A percentile compares a stretch with the other conserved stretches of the same genome.
These are phyloP conservation scores for Pythium pyrilobum DNA, from an alignment of 352 stramenopile species.

Conservation along the genomic window DNA sequence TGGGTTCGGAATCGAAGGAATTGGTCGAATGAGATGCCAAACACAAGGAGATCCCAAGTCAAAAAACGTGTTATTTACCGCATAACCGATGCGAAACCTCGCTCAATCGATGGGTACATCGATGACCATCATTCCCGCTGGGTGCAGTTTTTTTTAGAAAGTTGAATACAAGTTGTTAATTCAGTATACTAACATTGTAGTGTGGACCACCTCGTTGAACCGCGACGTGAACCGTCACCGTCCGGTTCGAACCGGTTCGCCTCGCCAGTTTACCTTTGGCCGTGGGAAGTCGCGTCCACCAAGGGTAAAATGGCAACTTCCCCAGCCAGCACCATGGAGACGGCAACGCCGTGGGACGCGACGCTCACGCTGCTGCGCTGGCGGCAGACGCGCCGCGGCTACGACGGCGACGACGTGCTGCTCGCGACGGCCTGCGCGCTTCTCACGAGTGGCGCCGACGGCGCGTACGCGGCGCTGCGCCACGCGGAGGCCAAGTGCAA, in stretches of 20 bases:
- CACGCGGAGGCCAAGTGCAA: constrained; percentile 44
- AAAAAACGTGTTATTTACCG: too few relatives aligned
- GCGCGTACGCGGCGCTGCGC: constrained; percentile 16
- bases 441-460: constrained; percentile 8
- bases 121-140: neutral
- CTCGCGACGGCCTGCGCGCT: constrained; percentile 31
- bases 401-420: constrained; percentile 42
- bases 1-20: too few relatives aligned
- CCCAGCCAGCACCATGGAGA: neutral
- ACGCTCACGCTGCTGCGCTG: constrained; percentile 62
- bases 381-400: constrained; percentile 48
- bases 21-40: neutral
- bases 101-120: neutral
- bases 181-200: too few relatives aligned
- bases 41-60: neutral
- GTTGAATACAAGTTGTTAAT: too few relatives aligned
- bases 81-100: too few relatives aligned
- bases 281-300: too few relatives aligned
- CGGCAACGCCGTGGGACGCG: constrained; percentile 27
- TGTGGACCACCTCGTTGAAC: too few relatives aligned
- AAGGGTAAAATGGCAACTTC: too few relatives aligned
- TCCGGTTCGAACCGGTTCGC: too few relatives aligned
- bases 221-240: too few relatives aligned
- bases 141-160: neutral
- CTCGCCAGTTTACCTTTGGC: too few relatives aligned